Base-by-base conservation (phyloP, 2,329 filamentous ascomycete species). In the Monosporascus ibericus region DNA sequence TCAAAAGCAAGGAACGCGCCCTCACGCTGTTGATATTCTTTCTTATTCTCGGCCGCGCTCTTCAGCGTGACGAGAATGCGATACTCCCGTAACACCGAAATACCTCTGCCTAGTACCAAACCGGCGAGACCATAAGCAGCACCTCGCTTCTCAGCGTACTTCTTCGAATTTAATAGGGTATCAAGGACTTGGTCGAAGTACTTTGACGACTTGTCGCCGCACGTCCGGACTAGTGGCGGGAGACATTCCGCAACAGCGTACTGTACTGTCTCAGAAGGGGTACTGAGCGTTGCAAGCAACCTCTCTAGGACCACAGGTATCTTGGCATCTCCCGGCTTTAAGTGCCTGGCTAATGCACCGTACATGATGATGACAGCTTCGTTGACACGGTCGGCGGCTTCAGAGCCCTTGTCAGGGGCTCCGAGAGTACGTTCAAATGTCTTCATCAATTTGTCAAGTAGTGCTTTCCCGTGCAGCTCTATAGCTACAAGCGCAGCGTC, bases 331-430 rank as follows among this genome's bases (percentile, higher is more conserved):
- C 91, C 90, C 7, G 84, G 72, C 60, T 88, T 83, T 54, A 99
- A 74, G 75, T 99, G 94, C 49, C 89, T 85, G 44, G 92, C 94
- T 38, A 99, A 75, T 49, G 95, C 92, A 67, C 94, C 94, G 63
- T 99, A 99, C 68, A 99, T 87, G 62, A 99, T 94, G 61, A 99
- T 92, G 49, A 99, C 92, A 18, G 95, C 94, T 72, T 99, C 94
- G 61, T 96, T 96, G 57, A 97, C 88, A 54, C 90, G 83, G 69
- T 99, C 95, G 18, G 89, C 86, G 50, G 86, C 83, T 59, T 92
- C 84, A 1, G 86, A 91, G 52, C 85, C 87, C 66, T 87, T 89
- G 68, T 94, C 90, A 3, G 91, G 88, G 3, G 84, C 85, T 65
- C 92, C 91, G n/a, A 99, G 77, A 0, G 90, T 91, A 24, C 79